Conservation (phyloP, 345 rosid species). For the Acer campestre region DNA sequence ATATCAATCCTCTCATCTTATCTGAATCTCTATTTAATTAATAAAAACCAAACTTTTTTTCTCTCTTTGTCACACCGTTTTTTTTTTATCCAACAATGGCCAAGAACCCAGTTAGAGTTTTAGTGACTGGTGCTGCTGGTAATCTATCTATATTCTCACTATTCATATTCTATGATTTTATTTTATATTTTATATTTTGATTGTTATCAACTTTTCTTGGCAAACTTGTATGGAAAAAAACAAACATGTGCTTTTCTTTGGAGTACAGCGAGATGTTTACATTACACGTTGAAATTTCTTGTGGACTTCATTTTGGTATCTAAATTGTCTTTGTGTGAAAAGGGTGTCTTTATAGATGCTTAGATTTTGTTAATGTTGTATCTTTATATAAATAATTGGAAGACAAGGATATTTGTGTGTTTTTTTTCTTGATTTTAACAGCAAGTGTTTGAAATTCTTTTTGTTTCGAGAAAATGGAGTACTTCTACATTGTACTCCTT, state of each 20-base stretch:
- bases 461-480: conserved; percentile 34
- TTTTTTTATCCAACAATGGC: conserved; percentile 18
- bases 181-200: neutral
- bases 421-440: conserved; percentile 19
- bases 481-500: conserved; percentile 32
- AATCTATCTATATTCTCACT: neutral
- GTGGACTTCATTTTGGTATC: conserved; percentile 29
- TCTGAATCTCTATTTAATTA: conserved; percentile 2
- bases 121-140: conserved; percentile 43
- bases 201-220: neutral
- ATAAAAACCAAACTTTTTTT: neutral
- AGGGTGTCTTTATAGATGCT: conserved; percentile 20
- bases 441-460: conserved; percentile 15
- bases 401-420: neutral
- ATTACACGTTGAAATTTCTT: conserved; percentile 4
- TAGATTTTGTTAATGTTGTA: neutral
- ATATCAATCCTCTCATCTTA: conserved; percentile 13
- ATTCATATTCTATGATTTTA: neutral
- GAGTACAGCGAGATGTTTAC: conserved; percentile 10
- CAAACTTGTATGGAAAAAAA: neutral
- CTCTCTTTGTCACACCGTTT: neutral
- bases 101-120: conserved; percentile 24
- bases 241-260: conserved; percentile 31
- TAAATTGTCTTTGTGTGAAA: conserved; percentile 7
- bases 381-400: neutral